phyloP scores from a whole-genome alignment of 306 rosid species.

The Styphnolobium japonicum region DNA sequence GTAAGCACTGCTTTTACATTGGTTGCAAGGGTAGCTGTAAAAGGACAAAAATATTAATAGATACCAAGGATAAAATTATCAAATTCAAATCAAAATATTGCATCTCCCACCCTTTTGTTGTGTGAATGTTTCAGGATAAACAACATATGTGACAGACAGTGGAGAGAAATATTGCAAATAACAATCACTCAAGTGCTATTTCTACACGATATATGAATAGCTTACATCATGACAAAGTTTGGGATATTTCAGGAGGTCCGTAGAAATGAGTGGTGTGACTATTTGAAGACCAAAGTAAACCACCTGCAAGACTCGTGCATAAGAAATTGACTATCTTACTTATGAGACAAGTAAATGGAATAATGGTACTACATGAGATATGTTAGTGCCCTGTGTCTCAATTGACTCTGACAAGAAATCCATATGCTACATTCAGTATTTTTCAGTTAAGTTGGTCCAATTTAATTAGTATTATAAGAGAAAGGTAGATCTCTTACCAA shows the following conservation, averaged over 20 bases:
- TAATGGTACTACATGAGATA: conserved; percentile 70
- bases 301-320: conserved; percentile 59
- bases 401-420: conserved; percentile 85
- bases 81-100: not conserved
- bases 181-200: not conserved
- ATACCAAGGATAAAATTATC: not conserved
- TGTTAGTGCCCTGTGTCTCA: conserved; percentile 73
- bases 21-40: conserved; percentile 81
- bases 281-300: conserved; percentile 96
- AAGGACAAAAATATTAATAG: conserved; percentile 22
- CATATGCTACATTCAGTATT: conserved; percentile 51
- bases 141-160: conserved; percentile 82
- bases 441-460: conserved; percentile 22
- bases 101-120: conserved; percentile 47
- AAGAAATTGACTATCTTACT: conserved; percentile 24
- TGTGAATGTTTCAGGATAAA: conserved; percentile 92
- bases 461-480: conserved; percentile 13
- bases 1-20: conserved; percentile 86
- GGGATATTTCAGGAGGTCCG: conserved; percentile 91
- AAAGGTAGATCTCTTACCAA: conserved; percentile 18
- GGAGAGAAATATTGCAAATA: conserved; percentile 83
- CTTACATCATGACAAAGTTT: conserved; percentile 95
- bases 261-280: conserved; percentile 75
- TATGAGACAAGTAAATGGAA: conserved; percentile 20
- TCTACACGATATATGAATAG: conserved; percentile 13